Percentiles rank a stretch among this genome's conserved stretches.
Conservation (phyloP, 2,329 filamentous ascomycete species). For the Botryotinia calthae region DNA sequence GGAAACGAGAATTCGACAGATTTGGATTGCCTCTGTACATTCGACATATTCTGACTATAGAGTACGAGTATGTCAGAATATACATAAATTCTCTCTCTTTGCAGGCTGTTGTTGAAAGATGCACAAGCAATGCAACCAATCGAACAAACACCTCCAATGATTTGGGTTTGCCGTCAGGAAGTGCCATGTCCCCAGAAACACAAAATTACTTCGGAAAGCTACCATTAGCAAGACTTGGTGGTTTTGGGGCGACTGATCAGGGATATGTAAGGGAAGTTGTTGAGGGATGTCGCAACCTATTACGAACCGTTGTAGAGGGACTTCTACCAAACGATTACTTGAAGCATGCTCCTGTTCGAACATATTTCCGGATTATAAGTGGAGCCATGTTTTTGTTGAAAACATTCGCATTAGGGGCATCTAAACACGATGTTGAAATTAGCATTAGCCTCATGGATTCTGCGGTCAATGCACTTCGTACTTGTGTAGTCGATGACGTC, state of each 20-base stretch:
- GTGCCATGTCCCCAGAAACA: slow-evolving; percentile 58
- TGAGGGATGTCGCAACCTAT: slow-evolving; percentile 72
- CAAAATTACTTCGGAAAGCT: slow-evolving; percentile 64
- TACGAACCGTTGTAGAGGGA: slow-evolving; percentile 73
- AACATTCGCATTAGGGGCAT: slow-evolving; percentile 78
- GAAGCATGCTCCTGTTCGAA: slow-evolving; percentile 78
- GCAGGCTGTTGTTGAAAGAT: slow-evolving; percentile 92
- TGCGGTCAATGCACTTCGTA: slow-evolving; percentile 70
- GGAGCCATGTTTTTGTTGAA: slow-evolving; percentile 83
- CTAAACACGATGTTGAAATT: slow-evolving; percentile 72
- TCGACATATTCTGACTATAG: slow-evolving; percentile 79
- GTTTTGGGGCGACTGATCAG: slow-evolving; percentile 64
- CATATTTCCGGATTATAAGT: slow-evolving; percentile 83
- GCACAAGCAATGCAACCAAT: slow-evolving; percentile 69
- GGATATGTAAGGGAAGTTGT: slow-evolving; percentile 75
- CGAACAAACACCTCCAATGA: slow-evolving; percentile 38
- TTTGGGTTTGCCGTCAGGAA: slow-evolving; percentile 41
- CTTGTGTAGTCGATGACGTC: slow-evolving; percentile 80
- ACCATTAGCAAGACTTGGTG: slow-evolving; percentile 61
- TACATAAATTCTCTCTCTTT: slow-evolving; percentile 93
- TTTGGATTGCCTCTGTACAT: slow-evolving; percentile 66
- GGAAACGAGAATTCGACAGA: slow-evolving; percentile 80
- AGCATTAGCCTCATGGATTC: slow-evolving; percentile 73
- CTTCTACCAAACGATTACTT: slow-evolving; percentile 72
- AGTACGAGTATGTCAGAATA: slow-evolving; percentile 92